Base-by-base conservation (phyloP, 169 alveolate species). In the Plasmodium vinckei region DNA sequence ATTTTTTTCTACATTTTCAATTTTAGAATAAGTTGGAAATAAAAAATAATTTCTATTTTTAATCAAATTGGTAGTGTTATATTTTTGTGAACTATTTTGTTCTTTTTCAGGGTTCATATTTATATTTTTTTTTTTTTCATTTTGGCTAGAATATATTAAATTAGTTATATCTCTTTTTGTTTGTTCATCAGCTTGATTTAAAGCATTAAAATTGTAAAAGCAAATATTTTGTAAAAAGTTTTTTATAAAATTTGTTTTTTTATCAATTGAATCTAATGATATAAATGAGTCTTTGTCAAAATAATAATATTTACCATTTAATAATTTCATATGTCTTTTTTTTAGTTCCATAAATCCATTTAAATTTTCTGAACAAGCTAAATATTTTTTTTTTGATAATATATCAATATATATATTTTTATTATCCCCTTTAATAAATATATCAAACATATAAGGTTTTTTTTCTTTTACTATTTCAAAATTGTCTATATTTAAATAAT, bases 361-460 rank as follows among this genome's bases (percentile, higher is more conserved):
- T 12, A 79, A 70, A 54, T 56, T 23, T 17, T 42, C 25, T 9
- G 73, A 47, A 65, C 51, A 54, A 25, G 61, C 46, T 12, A 79
- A 33, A 21, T 25, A 44, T 79, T 79, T 68, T 39, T 9, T 51
- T 10, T 39, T 59, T 19, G 73, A 67, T 2, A 75, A 27, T 12
- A 75, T 61, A 21, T 65, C 89, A 5, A 79, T 42, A 79, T 27
- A 79, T 7, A 79, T 59, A n/a, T 56, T 67, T n/a, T n/a, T 15
- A 33, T 5, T 5, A 42, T 65, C 44, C 9, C 44, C 54, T 23
- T 61, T 44, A 13, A 79, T 79, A 57, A n/a, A 79, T 65, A 79
- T 19, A 60, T 79, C 89, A 67, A 79, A 79, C 25, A 67, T 42
- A 25, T 79, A 79, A 1, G 89, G 89, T 25, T 79, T 53, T 65